phyloP scores from a whole-genome alignment of 2,329 filamentous ascomycete genomes.

The Diaporthe helianthi region DNA sequence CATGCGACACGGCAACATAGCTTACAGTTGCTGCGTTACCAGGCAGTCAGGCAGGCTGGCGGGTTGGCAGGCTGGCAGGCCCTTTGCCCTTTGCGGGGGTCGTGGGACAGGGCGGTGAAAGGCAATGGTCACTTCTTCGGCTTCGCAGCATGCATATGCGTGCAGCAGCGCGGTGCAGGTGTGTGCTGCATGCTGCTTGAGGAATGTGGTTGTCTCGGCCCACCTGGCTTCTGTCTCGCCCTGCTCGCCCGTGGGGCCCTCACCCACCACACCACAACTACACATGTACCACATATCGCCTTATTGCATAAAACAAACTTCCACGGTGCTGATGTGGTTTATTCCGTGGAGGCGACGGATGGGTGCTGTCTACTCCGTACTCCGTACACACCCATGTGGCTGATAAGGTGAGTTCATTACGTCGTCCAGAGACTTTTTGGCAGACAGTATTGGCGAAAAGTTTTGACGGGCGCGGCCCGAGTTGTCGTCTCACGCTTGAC shows the following conservation, averaged over 20 bases:
- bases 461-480: background rate
- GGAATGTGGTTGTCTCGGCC: constrained; percentile 2
- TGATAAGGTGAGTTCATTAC: background rate
- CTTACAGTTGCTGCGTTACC: background rate
- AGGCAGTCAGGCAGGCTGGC: constrained; percentile 9
- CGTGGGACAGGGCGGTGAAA: constrained; percentile 27
- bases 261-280: background rate
- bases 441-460: background rate
- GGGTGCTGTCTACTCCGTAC: background rate
- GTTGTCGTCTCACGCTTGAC: constrained; percentile 1
- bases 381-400: background rate
- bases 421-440: background rate
- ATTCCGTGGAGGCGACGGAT: background rate
- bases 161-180: constrained; percentile 28
- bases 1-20: constrained; percentile 9
- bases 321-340: background rate
- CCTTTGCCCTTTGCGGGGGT: constrained; percentile 19
- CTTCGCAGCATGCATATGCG: constrained; percentile 25
- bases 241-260: background rate
- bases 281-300: background rate
- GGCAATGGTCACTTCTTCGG: constrained; percentile 27
- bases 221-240: constrained; percentile 14
- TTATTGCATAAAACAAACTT: constrained; percentile 17
- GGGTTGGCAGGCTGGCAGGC: background rate
- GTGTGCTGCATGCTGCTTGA: constrained; percentile 16